phyloP scores from a whole-genome alignment of 495 filamentous ascomycete species.

The Talaromyces stipitatus region DNA sequence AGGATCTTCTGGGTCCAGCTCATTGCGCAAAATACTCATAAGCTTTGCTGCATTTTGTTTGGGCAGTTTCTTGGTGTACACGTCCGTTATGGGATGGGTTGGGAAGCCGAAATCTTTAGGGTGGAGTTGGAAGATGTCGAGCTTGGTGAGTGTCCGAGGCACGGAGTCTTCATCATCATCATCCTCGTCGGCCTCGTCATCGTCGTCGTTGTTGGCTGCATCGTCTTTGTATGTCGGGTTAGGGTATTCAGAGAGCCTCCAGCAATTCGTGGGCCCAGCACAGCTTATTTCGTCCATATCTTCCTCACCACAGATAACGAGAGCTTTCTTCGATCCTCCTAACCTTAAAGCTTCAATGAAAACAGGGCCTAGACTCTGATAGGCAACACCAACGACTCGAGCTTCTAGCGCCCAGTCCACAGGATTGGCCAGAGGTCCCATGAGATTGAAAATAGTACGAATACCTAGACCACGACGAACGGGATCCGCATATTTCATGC shows the following conservation, averaged over 20 bases:
- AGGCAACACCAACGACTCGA: constrained; percentile 84
- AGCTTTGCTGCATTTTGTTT: constrained; percentile 80
- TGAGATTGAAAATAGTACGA: constrained; percentile 92
- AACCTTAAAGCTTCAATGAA: constrained; percentile 80
- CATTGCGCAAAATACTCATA: constrained; percentile 62
- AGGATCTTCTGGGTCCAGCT: constrained; percentile 65
- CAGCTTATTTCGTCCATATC: constrained; percentile 93
- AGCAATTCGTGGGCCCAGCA: constrained; percentile 80
- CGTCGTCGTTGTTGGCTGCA: constrained; percentile 14
- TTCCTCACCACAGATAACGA: constrained; percentile 91
- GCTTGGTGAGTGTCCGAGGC: constrained; percentile 41
- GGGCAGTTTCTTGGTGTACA: constrained; percentile 78
- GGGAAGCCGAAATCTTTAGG: constrained; percentile 81
- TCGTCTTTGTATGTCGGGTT: constrained; percentile 31
- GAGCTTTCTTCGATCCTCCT: constrained; percentile 68
- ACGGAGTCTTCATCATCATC: constrained; percentile 30
- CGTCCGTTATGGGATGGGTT: constrained; percentile 62
- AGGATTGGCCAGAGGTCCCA: constrained; percentile 89
- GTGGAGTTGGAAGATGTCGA: constrained; percentile 67
- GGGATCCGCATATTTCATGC: constrained; percentile 77
- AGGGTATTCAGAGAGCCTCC: constrained; percentile 58
- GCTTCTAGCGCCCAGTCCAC: constrained; percentile 75
- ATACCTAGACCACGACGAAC: constrained; percentile 80
- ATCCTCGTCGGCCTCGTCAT: constrained; percentile 21
- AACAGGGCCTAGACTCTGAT: constrained; percentile 70